Percentiles rank a stretch among this genome's conserved stretches.
Conservation (phyloP, 495 filamentous ascomycete genomes). For the Talaromyces liani region DNA sequence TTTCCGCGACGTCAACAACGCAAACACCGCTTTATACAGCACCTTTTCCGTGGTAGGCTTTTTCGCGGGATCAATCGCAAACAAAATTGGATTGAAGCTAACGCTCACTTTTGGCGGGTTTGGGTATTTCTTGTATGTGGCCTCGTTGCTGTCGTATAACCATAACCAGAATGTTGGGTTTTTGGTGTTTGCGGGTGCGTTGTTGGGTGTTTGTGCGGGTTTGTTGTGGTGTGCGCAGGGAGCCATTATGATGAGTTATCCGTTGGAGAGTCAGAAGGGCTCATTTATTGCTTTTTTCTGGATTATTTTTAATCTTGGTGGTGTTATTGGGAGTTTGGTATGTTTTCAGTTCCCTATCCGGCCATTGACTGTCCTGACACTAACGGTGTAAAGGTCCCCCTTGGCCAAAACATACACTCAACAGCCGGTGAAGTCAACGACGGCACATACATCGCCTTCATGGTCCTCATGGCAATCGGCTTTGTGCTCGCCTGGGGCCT, state of each 20-base stretch:
- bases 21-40: constrained; percentile 67
- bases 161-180: constrained; percentile 60
- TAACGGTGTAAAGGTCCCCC: constrained; percentile 49
- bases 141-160: constrained; percentile 73
- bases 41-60: constrained; percentile 85
- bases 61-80: constrained; percentile 73
- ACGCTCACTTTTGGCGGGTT: constrained; percentile 76
- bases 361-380: background rate
- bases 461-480: constrained; percentile 76
- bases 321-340: constrained; percentile 80
- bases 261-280: constrained; percentile 72
- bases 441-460: constrained; percentile 87
- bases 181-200: constrained; percentile 48
- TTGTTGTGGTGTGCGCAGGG: constrained; percentile 89
- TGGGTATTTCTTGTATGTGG: constrained; percentile 80
- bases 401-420: constrained; percentile 70
- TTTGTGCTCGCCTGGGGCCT: constrained; percentile 65
- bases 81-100: constrained; percentile 63
- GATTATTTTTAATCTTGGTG: constrained; percentile 93
- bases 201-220: constrained; percentile 70
- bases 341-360: background rate
- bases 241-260: constrained; percentile 94
- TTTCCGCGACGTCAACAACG: constrained; percentile 56
- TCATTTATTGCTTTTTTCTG: constrained; percentile 87
- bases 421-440: constrained; percentile 57